Base-by-base conservation (phyloP, 257 asterid genomes). In the Nicotiana obtusifolia region DNA sequence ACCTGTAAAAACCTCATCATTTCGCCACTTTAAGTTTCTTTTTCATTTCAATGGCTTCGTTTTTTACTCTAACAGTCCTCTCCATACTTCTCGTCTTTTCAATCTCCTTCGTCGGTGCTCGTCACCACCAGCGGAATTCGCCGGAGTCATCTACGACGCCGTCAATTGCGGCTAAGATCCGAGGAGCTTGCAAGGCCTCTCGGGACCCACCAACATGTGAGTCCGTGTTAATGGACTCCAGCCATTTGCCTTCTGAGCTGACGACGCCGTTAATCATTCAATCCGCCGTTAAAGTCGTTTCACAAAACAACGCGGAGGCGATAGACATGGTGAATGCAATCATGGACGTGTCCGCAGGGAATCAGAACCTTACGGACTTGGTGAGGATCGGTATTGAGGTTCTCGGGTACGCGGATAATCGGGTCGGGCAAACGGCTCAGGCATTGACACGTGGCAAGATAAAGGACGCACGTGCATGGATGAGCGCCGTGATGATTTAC, bases 401-500 rank as follows among this genome's bases (percentile, higher is more conserved):
- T 19, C 84, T 90, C 10, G 80, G 77, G 7, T 89, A 89, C 76
- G 81, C 91, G 20, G 85, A 76, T 3, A 56, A 88, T 54, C 85
- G 97, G 37, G 76, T 85, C 10, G 64, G 49, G 3, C 73, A 65
- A 11, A 81, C 82, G 20, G 85, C 41, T 53, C 81, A 35, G 0
- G 89, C 86, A 1, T 67, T 89, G 37, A 30, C 79, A 10, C 56
- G 85, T 19, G 85, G 84, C 44, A 4, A 16, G 31, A 49, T 86
- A 10, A 92, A 89, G 84, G 92, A 89, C 84, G 91, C 91, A 16
- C 92, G 97, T 33, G 97, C 97, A 20, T 92, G 93, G 97, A 77
- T 86, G 89, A 88, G 93, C 82, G 92, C 90, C 35, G 88, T 87
- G 31, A 3, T 87, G 77, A 90, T 57, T 13, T 88, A 90, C 86